These are phyloP conservation scores for Elongisporangium anandrum DNA, from an alignment of 352 stramenopile genomes.

Conservation along the genomic window DNA sequence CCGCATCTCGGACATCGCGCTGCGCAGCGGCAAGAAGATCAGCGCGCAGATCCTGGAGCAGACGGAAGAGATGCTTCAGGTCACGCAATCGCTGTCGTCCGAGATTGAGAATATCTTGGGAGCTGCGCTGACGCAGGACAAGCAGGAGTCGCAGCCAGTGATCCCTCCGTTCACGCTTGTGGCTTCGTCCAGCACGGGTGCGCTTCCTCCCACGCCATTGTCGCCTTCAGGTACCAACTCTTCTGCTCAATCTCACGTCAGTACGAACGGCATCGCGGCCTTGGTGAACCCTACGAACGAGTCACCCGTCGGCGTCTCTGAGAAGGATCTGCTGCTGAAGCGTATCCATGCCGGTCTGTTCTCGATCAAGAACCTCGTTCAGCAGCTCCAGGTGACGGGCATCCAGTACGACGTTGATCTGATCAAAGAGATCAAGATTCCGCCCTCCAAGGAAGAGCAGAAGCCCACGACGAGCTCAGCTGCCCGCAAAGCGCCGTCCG, in stretches of 20 bases:
- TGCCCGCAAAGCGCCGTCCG: slow-evolving; percentile 21
- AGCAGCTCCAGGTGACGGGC: slow-evolving; percentile 73
- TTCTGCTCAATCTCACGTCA: slow-evolving; percentile 23
- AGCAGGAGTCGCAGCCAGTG: slow-evolving; percentile 11
- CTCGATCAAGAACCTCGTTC: slow-evolving; percentile 66
- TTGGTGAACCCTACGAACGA: slow-evolving; percentile 10
- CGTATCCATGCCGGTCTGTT: slow-evolving; percentile 51
- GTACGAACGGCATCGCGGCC: slow-evolving; percentile 13
- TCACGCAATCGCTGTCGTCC: slow-evolving; percentile 41
- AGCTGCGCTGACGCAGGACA: slow-evolving; percentile 6
- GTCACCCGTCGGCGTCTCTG: slow-evolving; percentile 8
- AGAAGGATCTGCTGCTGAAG: slow-evolving; percentile 43
- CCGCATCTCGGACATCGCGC: slow-evolving; percentile 65
- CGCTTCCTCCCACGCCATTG: slow-evolving; percentile 19
- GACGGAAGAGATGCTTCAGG: slow-evolving; percentile 69
- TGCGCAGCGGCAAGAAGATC: slow-evolving; percentile 64
- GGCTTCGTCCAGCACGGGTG: slow-evolving; percentile 17
- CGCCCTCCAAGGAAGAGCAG: slow-evolving; percentile 42
- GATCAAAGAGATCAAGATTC: slow-evolving; percentile 73
- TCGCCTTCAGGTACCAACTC: slow-evolving; percentile 26
- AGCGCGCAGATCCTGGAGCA: slow-evolving; percentile 74
- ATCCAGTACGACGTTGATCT: slow-evolving; percentile 84
- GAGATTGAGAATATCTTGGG: slow-evolving; percentile 48
- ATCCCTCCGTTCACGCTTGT: slow-evolving; percentile 41
- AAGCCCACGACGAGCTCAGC: slow-evolving; percentile 21